Base-by-base conservation (phyloP, 1,284 basidiomycete genomes). In the Puccinia horiana region DNA sequence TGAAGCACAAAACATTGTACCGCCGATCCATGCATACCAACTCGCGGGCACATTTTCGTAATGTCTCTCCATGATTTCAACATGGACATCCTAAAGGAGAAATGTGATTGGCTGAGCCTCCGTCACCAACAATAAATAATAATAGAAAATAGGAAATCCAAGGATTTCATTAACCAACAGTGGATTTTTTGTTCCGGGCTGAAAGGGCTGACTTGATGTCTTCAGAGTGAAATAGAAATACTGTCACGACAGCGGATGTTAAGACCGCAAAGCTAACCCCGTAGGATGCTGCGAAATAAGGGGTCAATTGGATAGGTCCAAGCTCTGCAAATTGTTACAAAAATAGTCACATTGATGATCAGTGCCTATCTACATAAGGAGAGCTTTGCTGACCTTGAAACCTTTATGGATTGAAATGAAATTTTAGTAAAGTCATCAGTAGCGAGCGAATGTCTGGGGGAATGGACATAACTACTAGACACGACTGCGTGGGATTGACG, bases 231-330 rank as follows among this genome's bases (percentile, higher is more conserved):
- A 81, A 81, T n/a, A 81, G 40, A 40, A 81, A 74, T n/a, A 81
- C 79, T 5, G 79, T 74, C 37, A 65, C 26, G 3, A 81, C 70
- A 49, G 79, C 79, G 23, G 79, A 81, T 5, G 79, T 81, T 26
- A 81, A 73, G 16, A 81, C 79, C 23, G 79, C 79, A 52, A 81
- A 81, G 32, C 79, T 81, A 26, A 81, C 72, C 5, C 79, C 79
- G 37, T 81, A 81, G 0, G 79, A 81, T n/a, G 35, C 37, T 47
- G 79, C 79, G 49, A 81, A 81, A 35, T 81, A 81, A 23, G 79
- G 79, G 4, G 79, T 81, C 35, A 81, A 74, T 65, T 74, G 79
- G 29, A 81, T 81, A 1, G 79, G 79, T 11, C 79, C 79, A 8
- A 81, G 69, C 47, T 81, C 79, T 81, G 49, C 35, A 35, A 2